Conservation (phyloP, 2,329 filamentous ascomycete species). For the Colletotrichum eremochloae region DNA sequence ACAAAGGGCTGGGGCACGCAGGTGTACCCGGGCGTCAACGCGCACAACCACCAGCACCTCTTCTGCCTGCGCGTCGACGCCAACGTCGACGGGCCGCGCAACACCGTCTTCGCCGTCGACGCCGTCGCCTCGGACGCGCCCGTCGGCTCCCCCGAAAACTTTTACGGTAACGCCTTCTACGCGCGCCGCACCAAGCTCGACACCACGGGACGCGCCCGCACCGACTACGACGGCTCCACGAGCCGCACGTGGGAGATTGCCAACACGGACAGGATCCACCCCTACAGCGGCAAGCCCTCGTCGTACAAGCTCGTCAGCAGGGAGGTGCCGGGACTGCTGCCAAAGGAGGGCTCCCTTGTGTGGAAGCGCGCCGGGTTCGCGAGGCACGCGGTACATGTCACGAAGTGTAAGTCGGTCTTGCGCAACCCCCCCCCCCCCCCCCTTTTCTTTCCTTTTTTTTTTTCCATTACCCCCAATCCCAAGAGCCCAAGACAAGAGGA, state of each 20-base stretch:
- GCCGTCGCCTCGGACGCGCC: constrained; percentile 78
- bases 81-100: constrained; percentile 86
- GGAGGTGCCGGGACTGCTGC: constrained; percentile 82
- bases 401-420: constrained; percentile 77
- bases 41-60: constrained; percentile 95
- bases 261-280: constrained; percentile 87
- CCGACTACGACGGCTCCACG: constrained; percentile 85
- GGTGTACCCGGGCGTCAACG: constrained; percentile 90
- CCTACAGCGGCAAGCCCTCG: constrained; percentile 85
- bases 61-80: constrained; percentile 92
- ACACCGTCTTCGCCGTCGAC: constrained; percentile 88
- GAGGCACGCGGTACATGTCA: constrained; percentile 88
- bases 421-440: too few relatives aligned
- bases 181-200: constrained; percentile 85
- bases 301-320: constrained; percentile 92
- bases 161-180: constrained; percentile 91
- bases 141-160: constrained; percentile 85
- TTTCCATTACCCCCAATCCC: not conserved
- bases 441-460: not conserved
- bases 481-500: not conserved
- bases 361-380: constrained; percentile 94
- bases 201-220: constrained; percentile 76
- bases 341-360: constrained; percentile 84
- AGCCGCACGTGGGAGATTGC: constrained; percentile 91
- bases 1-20: constrained; percentile 90